Conservation (phyloP, 2,329 filamentous ascomycete species). For the Xylaria digitata region DNA sequence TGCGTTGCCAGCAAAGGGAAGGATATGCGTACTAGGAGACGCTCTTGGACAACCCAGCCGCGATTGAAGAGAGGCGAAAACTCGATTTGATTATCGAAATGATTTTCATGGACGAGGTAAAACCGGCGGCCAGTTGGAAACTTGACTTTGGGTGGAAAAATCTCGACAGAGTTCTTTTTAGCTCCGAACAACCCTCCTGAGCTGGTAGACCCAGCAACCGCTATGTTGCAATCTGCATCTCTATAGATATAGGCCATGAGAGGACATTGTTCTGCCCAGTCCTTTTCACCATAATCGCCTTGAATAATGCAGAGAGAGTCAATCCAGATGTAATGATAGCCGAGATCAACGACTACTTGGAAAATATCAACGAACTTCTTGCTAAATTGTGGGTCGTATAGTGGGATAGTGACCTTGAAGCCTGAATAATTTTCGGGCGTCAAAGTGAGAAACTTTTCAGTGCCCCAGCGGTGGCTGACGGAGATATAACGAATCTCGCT, state of each 20-base stretch:
- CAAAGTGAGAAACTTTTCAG: neutral
- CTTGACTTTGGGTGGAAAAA: neutral
- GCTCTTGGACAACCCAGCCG: neutral
- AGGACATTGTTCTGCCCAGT: constrained; percentile 1
- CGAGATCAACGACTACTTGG: neutral
- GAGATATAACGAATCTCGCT: neutral
- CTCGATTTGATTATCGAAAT: neutral
- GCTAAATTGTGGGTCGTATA: neutral
- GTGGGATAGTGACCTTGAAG: neutral
- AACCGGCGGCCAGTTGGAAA: neutral
- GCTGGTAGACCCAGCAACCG: neutral
- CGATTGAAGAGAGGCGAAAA: neutral
- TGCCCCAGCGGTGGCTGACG: neutral
- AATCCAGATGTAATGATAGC: constrained; percentile 1
- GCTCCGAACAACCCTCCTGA: neutral
- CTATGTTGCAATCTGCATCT: neutral
- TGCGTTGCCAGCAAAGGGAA: neutral
- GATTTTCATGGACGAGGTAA: neutral
- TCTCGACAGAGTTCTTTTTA: neutral
- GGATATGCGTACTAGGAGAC: neutral
- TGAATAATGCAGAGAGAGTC: neutral
- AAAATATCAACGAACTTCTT: neutral
- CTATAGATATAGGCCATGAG: neutral
- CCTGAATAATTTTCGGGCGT: neutral
- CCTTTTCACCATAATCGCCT: neutral